These are phyloP conservation scores for Pseudisothecium myosuroides DNA, from an alignment of 225 moss, liverwort and hornwort genomes.

Conservation along the genomic window DNA sequence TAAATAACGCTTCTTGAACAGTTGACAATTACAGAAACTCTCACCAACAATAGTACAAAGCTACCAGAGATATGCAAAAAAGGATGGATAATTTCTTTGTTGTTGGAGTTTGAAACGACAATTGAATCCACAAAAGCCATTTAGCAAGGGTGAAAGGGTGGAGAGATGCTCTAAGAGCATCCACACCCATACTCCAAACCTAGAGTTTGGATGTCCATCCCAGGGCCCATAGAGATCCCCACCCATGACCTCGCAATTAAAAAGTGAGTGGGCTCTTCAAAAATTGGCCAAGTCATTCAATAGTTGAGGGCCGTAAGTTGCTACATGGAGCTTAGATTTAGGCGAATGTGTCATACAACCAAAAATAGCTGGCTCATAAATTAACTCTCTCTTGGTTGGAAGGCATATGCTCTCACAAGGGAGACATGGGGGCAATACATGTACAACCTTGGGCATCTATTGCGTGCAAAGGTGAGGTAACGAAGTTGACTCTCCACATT, in stretches of 20 bases:
- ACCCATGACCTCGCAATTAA: neutral
- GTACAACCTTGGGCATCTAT: neutral
- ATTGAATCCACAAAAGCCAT: no score
- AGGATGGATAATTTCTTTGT: no score
- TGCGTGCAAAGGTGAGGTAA: neutral
- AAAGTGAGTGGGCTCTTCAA: neutral
- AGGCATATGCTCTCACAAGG: neutral
- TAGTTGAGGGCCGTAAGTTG: rapidly evolving
- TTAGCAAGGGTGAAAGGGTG: no score
- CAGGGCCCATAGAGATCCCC: rapidly evolving
- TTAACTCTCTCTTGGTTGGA: no score
- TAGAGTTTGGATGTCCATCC: rapidly evolving
- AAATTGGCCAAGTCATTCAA: neutral
- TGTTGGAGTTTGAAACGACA: no score
- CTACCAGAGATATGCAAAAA: no score
- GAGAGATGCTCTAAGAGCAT: no score
- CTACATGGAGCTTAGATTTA: neutral
- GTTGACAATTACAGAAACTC: no score
- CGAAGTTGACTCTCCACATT: neutral
- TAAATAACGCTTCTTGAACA: no score
- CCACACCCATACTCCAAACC: no score
- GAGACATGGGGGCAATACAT: neutral
- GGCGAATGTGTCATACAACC: neutral
- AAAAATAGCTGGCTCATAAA: neutral
- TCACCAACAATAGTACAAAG: no score